These are phyloP conservation scores for Elsinoe batatas DNA, from an alignment of 2,329 filamentous ascomycete species.

Conservation along the genomic window DNA sequence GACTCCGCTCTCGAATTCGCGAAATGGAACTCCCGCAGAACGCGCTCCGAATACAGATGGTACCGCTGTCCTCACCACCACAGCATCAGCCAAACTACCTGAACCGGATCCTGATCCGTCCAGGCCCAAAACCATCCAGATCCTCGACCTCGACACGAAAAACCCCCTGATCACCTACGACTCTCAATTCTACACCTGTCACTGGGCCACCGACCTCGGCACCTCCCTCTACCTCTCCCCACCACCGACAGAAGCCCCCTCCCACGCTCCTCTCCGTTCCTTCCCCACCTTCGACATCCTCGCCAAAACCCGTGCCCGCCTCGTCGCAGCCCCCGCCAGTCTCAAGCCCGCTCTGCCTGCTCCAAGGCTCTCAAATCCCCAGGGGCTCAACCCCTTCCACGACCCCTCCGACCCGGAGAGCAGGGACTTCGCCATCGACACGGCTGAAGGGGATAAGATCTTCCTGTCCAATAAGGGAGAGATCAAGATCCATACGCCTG, in stretches of 20 bases:
- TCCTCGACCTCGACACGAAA: constrained; percentile 68
- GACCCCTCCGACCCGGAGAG: background rate
- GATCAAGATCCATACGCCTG: constrained; percentile 13
- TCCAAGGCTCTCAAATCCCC: constrained; percentile 1
- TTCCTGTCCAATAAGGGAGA: constrained; percentile 1
- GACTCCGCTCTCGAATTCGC: background rate
- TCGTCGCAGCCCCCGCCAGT: constrained; percentile 56
- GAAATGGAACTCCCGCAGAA: background rate
- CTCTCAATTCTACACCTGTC: constrained; percentile 65
- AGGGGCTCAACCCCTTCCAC: constrained; percentile 15
- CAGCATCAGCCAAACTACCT: constrained; percentile 18
- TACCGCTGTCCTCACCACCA: background rate
- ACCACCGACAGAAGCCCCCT: constrained; percentile 34
- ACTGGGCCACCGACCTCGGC: constrained; percentile 74
- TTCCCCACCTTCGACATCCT: constrained; percentile 58
- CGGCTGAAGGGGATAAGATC: constrained; percentile 14
- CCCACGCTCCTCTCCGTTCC: constrained; percentile 42
- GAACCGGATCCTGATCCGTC: constrained; percentile 22
- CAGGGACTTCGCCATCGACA: constrained; percentile 16
- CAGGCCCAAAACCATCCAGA: constrained; percentile 47
- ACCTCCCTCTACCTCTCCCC: constrained; percentile 57
- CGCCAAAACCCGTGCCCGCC: constrained; percentile 58
- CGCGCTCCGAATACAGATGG: background rate
- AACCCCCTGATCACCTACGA: constrained; percentile 74
- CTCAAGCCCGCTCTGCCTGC: constrained; percentile 30